Evolutionary conservation across 2,329 filamentous ascomycete genomes (phyloP), one percentile per base, ranked within the genome.

Genomic region (Didymella sp.): DNA sequence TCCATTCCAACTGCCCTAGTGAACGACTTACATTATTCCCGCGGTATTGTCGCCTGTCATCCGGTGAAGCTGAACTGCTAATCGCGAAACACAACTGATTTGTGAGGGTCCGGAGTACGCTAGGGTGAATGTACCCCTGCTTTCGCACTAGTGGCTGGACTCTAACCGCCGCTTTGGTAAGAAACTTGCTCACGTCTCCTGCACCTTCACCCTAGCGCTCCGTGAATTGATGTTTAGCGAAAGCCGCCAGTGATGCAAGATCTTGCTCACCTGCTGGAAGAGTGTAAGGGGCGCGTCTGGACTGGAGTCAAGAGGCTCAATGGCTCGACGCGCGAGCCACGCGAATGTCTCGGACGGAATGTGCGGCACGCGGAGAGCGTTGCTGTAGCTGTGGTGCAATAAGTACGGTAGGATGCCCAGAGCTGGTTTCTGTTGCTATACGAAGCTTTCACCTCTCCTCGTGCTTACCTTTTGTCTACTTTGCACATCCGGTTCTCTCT

Each of bases 181-280:
- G 56, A 69, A 73, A 73, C 68, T 71, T 73, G 70, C 70, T 72
- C 71, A 73, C 61, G 38, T 49, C 22, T 58, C 59, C 67, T 52
- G 54, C 54, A 52, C 49, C 43, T 57, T 57, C 33, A 30, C 41
- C 38, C 46, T 56, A 53, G 46, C 58, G 53, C 46, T 38, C 58
- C 48, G 40, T 38, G 58, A 48, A 38, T 43, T 45, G 33, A 38
- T 40, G 56, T 57, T 47, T 63, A 66, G 64, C 35, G 46, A 46
- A 54, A 47, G 56, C 51, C 52, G 55, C 67, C 61, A 59, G 45
- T 59, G 59, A 56, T 59, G 53, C 57, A 68, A 46, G 47, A 66
- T 64, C 50, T 35, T 59, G 60, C 61, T 66, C 63, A 67, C 60
- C 58, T 66, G 40, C 63, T 66, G 42, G 31, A 55, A 62, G 33